Base-by-base conservation (phyloP, 768 basidiomycete genomes). In the Strobilomyces echinocephalus region DNA sequence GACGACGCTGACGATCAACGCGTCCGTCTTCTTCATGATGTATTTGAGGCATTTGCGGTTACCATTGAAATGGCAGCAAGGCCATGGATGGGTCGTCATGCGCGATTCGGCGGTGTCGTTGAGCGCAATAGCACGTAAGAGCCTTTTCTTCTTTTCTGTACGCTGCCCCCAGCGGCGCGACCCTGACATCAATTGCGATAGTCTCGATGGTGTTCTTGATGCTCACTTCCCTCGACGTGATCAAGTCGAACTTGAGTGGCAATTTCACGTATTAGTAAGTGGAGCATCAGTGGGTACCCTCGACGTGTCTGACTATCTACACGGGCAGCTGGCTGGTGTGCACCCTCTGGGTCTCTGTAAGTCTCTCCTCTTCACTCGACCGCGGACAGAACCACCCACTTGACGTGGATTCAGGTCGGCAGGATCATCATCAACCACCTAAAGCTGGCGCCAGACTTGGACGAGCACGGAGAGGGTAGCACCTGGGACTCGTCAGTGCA, bases 241-340 rank as follows among this genome's bases (percentile, higher is more conserved):
- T 63, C 40, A 33, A 50, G 33, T 46, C 46, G n/a, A 34, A 31
- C 12, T 53, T 58, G 53, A 50, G 51, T 7, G 57, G 59, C n/a
- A 67, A 67, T 26, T 38, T 66, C 1, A 49, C 52, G 1, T 66
- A 60, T 43, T 57, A 60, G 65, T 63, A 28, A 20, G 64, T 56
- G 8, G 7, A 38, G 15, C 24, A 1, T 39, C 21, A 3, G 18
- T 6, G n/a, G 10, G 9, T 10, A 18, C 12, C 39, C 12, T 41
- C n/a, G 18, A 26, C 11, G 14, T 26, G 26, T 31, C 52, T 26
- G 16, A 49, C 33, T 2, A 7, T 34, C 31, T 11, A 4, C 43
- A 11, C 48, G 15, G 15, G 15, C 45, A 65, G 63, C 38, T 62
- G 63, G 63, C 44, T 65, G 4, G 50, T 62, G 11, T 50, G 39